These are phyloP conservation scores for Yarrowia divulgata DNA, from an alignment of 805 yeast genomes.

Conservation along the genomic window DNA sequence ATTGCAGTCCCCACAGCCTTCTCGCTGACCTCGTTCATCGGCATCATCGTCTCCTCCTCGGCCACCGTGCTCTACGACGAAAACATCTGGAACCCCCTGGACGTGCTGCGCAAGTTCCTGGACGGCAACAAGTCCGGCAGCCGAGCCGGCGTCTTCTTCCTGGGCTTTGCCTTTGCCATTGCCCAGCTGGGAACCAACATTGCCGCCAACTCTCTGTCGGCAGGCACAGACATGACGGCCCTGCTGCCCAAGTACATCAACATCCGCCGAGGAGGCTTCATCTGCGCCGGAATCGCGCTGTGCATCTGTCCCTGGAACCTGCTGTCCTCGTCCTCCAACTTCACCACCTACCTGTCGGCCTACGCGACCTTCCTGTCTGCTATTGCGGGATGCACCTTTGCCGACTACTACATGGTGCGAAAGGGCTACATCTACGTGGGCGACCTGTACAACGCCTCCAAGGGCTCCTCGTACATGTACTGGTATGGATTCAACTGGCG, in stretches of 20 bases:
- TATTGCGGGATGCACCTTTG: constrained; percentile 71
- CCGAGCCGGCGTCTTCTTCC: constrained; percentile 81
- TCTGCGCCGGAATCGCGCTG: constrained; percentile 75
- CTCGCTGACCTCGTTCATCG: constrained; percentile 81
- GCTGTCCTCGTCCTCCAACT: constrained; percentile 69
- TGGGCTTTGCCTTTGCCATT: constrained; percentile 71
- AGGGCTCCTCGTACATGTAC: constrained; percentile 63
- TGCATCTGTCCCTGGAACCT: constrained; percentile 86
- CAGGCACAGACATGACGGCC: constrained; percentile 62
- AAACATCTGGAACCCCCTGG: constrained; percentile 85
- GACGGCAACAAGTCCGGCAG: constrained; percentile 57
- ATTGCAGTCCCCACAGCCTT: constrained; percentile 78
- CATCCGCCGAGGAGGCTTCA: constrained; percentile 80
- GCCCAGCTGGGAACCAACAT: constrained; percentile 83
- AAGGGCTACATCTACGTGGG: constrained; percentile 70
- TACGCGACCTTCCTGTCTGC: constrained; percentile 83
- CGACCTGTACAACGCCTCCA: constrained; percentile 65
- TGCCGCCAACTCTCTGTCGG: constrained; percentile 59
- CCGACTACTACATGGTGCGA: constrained; percentile 75
- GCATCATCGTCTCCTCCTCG: constrained; percentile 84
- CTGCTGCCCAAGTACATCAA: constrained; percentile 56
- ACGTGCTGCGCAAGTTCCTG: constrained; percentile 70
- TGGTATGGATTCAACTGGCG: constrained; percentile 81
- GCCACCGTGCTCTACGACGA: constrained; percentile 70
- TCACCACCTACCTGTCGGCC: constrained; percentile 81